Base-by-base conservation (phyloP, 177 flowering plant species). In the Vitis hybrid region DNA sequence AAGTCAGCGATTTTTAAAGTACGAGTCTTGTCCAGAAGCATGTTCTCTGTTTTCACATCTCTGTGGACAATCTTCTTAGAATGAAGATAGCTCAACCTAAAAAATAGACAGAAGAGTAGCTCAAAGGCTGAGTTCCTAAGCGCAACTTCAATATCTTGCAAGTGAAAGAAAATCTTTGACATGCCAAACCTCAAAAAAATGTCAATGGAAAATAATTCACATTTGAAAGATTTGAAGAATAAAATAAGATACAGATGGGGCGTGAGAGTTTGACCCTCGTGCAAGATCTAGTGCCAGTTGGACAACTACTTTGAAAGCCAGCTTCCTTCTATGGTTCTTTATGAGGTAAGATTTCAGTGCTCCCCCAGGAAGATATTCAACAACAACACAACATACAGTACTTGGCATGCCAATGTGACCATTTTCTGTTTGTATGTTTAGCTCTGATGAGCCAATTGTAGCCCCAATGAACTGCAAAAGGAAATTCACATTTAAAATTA, bases 11-110 rank as follows among this genome's bases (percentile, higher is more conserved):
- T 88, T 68, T 88, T 88, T 50, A 88, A 68, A 10, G 79, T 85
- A n/a, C 88, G 81, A 12, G 80, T 71, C 76, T 81, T 72, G 77
- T 87, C 90, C 66, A 88, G 71, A 62, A 88, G 84, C 92, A 88
- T 87, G 64, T 88, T 88, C 64, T 88, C 92, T 21, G 88, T 87
- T 72, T 88, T 88, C 60, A 88, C 90, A 72, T 88, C 92, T 77
- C 90, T 85, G 74, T 88, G 92, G 39, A 87, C 90, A 29, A 88
- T 87, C 79, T 88, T 88, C 82, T 85, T 56, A 0, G 90, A 81
- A 71, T 88, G 92, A 56, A 88, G 88, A 78, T 88, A 88, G 76
- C 89, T 82, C 80, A 88, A 74, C 70, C 92, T 88, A 51, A n/a
- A 65, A 74, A 53, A 49, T 0, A 29, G 22, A 59, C 13, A 22